phyloP scores from a whole-genome alignment of 2,329 filamentous ascomycete species.

The Pseudocercospora eumusae region DNA sequence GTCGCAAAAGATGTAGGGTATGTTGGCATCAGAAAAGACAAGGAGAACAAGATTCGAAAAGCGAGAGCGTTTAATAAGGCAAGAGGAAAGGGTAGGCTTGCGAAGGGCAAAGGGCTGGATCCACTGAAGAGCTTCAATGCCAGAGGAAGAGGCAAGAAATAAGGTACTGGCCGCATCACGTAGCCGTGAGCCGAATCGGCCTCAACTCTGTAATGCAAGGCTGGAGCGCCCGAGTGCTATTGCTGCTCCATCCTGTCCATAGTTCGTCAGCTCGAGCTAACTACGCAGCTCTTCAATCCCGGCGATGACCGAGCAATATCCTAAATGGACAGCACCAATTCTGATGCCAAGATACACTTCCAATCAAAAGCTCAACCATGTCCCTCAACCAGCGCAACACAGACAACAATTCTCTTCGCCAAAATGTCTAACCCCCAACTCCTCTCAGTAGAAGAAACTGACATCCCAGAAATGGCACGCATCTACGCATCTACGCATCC shows the following conservation, averaged over 20 bases:
- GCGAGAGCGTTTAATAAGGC: conserved; percentile 46
- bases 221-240: neutral
- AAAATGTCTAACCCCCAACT: too few species aligned
- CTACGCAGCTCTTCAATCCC: neutral
- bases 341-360: neutral
- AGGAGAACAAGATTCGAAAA: conserved; percentile 53
- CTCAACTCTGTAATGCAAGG: neutral
- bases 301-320: neutral
- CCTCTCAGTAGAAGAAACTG: too few species aligned
- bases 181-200: neutral
- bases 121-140: conserved; percentile 84
- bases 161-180: neutral
- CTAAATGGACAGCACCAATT: neutral
- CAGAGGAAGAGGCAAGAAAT: conserved; percentile 41
- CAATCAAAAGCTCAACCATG: neutral
- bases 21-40: conserved; percentile 63
- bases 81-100: conserved; percentile 54
- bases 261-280: neutral
- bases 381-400: neutral
- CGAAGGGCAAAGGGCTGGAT: conserved; percentile 69
- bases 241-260: neutral
- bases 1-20: conserved; percentile 69
- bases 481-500: too few species aligned
- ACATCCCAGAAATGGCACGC: too few species aligned
- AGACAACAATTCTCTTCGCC: neutral